Evolutionary conservation across 768 basidiomycete species (phyloP).

Genomic region (Agrocybe chaxingu): DNA sequence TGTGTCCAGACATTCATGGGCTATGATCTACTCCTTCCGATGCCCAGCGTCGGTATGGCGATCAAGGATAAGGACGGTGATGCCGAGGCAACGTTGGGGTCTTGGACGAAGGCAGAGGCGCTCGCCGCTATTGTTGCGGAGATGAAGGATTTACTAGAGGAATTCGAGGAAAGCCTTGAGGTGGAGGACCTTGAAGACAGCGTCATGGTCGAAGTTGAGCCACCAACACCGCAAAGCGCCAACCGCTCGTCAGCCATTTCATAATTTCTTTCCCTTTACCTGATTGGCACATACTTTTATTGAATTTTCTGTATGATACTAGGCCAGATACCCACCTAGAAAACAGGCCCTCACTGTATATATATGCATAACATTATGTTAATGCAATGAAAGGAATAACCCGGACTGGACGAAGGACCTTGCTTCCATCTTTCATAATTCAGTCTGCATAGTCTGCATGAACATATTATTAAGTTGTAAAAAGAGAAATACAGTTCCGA

Average conservation of each 20-base stretch:
- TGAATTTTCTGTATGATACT: too few species aligned
- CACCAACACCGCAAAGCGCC: slow-evolving; percentile 3
- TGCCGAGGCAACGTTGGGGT: slow-evolving; percentile 34
- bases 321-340: too few species aligned
- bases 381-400: too few species aligned
- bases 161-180: slow-evolving; percentile 40
- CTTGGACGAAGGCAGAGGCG: slow-evolving; percentile 56
- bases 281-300: too few species aligned
- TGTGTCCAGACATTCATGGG: slow-evolving; percentile 63
- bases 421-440: too few species aligned
- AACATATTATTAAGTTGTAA: too few species aligned
- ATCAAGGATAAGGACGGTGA: slow-evolving; percentile 26
- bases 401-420: too few species aligned
- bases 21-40: slow-evolving; percentile 53
- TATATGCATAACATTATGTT: too few species aligned
- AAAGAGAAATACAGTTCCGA: too few species aligned
- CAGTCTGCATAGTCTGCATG: too few species aligned
- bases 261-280: neutral
- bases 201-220: slow-evolving; percentile 23
- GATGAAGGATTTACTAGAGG: slow-evolving; percentile 53
- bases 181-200: slow-evolving; percentile 17
- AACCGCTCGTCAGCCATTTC: neutral
- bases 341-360: too few species aligned
- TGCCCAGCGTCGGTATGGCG: slow-evolving; percentile 24
- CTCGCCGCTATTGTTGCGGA: slow-evolving; percentile 51